These are phyloP conservation scores for Pinus taeda DNA, from an alignment of 75 land plant genomes.

Conservation along the genomic window DNA sequence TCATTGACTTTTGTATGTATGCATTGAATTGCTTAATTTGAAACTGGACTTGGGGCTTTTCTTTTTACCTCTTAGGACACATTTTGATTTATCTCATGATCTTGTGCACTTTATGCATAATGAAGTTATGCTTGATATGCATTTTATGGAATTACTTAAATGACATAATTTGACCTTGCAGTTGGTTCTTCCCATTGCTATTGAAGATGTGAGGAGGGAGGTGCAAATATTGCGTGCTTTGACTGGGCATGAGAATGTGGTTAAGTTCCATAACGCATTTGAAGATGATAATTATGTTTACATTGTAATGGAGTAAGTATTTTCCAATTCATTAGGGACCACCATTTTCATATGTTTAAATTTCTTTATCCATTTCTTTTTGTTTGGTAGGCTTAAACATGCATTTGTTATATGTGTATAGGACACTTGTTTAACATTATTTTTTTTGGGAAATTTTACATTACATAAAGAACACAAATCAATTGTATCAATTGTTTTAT, in stretches of 20 bases:
- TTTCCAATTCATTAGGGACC: neutral
- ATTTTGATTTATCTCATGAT: neutral
- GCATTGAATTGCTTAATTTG: neutral
- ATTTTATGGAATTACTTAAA: neutral
- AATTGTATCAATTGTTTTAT: no score
- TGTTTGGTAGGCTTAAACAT: neutral
- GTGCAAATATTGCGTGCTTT: constrained; percentile 41
- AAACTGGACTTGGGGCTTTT: neutral
- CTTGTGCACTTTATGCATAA: neutral
- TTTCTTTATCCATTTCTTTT: neutral
- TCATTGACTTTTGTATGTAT: neutral
- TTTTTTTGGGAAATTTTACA: neutral
- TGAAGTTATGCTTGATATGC: neutral
- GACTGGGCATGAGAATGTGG: constrained; percentile 54
- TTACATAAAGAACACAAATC: no score
- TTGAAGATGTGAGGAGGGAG: constrained; percentile 47
- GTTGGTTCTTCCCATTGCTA: constrained; percentile 47
- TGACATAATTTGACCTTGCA: constrained; percentile 2
- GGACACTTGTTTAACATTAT: neutral
- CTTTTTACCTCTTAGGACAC: neutral
- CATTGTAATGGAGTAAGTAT: constrained; percentile 49
- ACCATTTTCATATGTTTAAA: neutral
- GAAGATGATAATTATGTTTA: constrained; percentile 52
- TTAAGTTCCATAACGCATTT: constrained; percentile 40
- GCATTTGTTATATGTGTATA: neutral